phyloP scores from a whole-genome alignment of 139 green algal species.

The Tetradesmus lagerheimii region DNA sequence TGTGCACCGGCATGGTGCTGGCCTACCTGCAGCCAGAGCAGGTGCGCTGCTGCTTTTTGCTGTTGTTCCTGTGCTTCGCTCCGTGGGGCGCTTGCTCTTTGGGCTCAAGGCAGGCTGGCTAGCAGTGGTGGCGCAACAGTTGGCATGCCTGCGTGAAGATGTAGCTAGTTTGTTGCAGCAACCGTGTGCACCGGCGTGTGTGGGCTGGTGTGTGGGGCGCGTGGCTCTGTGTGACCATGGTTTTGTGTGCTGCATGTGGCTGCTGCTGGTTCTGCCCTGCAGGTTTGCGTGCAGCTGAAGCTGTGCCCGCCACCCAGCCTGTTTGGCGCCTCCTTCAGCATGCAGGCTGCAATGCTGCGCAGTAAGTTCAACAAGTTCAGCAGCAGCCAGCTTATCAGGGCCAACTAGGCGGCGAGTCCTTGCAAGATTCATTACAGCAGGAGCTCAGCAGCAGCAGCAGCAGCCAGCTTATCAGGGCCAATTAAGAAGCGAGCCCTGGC shows the following conservation, averaged over 20 bases:
- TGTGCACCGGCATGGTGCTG: constrained; percentile 30
- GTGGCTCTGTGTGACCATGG: neutral
- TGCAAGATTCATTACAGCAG: too few species aligned
- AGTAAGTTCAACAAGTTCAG: constrained; percentile 43
- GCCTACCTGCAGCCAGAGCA: constrained; percentile 29
- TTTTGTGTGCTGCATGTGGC: too few species aligned
- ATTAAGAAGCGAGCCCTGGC: neutral
- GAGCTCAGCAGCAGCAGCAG: too few species aligned
- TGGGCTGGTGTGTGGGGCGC: too few species aligned
- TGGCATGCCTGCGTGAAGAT: too few species aligned
- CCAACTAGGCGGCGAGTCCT: neutral
- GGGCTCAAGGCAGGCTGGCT: too few species aligned
- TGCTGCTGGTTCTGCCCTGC: neutral
- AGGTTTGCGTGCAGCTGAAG: constrained; percentile 45
- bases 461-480: neutral
- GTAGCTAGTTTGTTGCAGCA: too few species aligned
- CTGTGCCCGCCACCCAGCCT: constrained; percentile 36
- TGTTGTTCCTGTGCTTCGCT: neutral
- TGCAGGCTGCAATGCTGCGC: constrained; percentile 20
- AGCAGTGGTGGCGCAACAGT: too few species aligned
- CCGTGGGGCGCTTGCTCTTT: too few species aligned
- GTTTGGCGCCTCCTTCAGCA: neutral
- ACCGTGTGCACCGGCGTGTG: neutral
- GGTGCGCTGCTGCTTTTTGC: neutral
- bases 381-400: neutral